A percentile compares a stretch with the other conserved stretches of the same genome.
Evolutionary conservation across 192 early-diverging fungal species (phyloP).

Genomic region (Rhizophagus prolifer): DNA sequence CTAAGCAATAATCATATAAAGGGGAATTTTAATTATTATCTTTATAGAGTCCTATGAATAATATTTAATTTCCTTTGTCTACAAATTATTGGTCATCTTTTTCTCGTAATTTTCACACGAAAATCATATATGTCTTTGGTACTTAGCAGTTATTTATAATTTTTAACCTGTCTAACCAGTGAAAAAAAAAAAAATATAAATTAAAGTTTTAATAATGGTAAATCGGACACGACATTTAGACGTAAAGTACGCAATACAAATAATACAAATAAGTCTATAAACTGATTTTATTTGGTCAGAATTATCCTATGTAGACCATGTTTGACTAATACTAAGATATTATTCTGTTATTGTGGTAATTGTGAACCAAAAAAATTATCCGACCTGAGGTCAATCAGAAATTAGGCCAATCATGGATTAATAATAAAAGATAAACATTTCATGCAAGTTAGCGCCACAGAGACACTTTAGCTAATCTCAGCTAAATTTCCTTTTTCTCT

Average conservation of each 20-base stretch:
- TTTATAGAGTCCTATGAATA: not conserved
- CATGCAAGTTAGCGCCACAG: not conserved
- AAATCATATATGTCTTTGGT: too few relatives aligned
- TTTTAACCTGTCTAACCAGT: too few relatives aligned
- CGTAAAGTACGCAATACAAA: too few relatives aligned
- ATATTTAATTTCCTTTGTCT: not conserved
- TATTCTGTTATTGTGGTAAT: not conserved
- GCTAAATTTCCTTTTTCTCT: not conserved
- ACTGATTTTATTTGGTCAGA: not conserved
- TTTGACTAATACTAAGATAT: too few relatives aligned
- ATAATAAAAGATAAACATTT: not conserved
- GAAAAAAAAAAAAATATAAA: too few relatives aligned
- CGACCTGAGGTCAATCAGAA: not conserved
- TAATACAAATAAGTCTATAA: too few relatives aligned
- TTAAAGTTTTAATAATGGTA: too few relatives aligned
- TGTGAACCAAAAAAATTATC: not conserved
- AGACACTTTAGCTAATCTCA: not conserved
- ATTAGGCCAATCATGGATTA: not conserved
- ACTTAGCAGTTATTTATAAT: too few relatives aligned
- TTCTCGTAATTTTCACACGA: too few relatives aligned
- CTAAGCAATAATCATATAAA: not conserved
- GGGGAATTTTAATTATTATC: not conserved
- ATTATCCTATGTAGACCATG: not conserved
- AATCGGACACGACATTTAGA: too few relatives aligned
- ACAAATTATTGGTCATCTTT: not conserved